Evolutionary conservation across 257 asterid species (phyloP), one percentile per base, ranked within the genome.

Genomic region (Scutellaria baicalensis): DNA sequence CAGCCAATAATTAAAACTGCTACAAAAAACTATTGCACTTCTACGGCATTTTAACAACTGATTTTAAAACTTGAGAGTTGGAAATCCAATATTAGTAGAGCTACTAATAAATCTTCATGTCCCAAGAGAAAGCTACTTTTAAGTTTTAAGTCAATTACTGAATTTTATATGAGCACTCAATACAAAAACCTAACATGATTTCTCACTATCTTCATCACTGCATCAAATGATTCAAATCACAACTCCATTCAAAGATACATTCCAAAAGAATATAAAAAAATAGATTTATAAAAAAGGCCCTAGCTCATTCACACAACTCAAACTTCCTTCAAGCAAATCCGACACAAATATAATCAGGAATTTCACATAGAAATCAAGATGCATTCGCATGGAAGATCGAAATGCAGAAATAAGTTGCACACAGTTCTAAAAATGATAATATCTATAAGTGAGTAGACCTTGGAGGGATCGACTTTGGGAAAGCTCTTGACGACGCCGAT

Each of bases 401-500:
- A 14, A 59, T 47, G 13, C 62, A 63, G 47, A 40, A 11, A 47
- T n/a, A 10, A 40, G 42, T 45, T 12, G 9, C 10, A 52, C 9
- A 44, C 49, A 21, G 6, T 59, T 40, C 14, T 12, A 38, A 1
- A 50, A 35, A 52, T 0, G 3, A 44, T 39, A 63, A 40, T 16
- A 21, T 31, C 27, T 6, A 49, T 8, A 9, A 65, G 7, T 3
- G 45, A 48, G 44, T 3, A 65, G 42, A 89, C 97, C 96, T 92
- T 92, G 21, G 96, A 80, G 11, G 97, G 91, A 27, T 92, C 96
- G 60, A 92, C 89, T 89, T 92, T 92, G 40, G 98, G 98, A 79
- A 78, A 89, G 88, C 91, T 70, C 83, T 89, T 92, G 87, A 92
- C 79, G 55, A 92, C 80, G 55, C 82, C 94, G 69, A 89, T 85